These are phyloP conservation scores for Aureobasidium vineae DNA, from an alignment of 2,329 filamentous ascomycete genomes.

Conservation along the genomic window DNA sequence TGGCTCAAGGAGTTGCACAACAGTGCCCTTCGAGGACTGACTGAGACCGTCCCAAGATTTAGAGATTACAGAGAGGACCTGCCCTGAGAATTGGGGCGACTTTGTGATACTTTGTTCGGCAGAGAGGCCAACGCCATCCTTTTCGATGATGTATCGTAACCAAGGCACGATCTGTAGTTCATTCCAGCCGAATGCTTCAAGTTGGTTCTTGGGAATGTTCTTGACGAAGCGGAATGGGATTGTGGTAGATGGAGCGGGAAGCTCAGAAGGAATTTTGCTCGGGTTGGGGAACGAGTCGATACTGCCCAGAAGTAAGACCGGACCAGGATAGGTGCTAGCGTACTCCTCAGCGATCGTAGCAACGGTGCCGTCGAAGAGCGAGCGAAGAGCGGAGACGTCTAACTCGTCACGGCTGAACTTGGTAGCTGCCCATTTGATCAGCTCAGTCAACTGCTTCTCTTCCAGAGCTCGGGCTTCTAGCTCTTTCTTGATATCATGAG, in stretches of 20 bases:
- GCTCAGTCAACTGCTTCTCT: constrained; percentile 73
- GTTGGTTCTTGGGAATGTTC: constrained; percentile 61
- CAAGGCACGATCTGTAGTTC: constrained; percentile 82
- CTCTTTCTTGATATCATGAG: constrained; percentile 80
- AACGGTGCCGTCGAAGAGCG: constrained; percentile 77
- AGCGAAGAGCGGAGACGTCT: constrained; percentile 64
- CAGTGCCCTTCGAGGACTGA: constrained; percentile 61
- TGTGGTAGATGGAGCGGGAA: constrained; percentile 77
- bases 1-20: constrained; percentile 63
- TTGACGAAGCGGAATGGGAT: constrained; percentile 83
- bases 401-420: constrained; percentile 71
- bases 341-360: constrained; percentile 58
- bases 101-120: constrained; percentile 68
- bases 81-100: constrained; percentile 70
- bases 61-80: constrained; percentile 75
- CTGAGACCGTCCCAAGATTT: constrained; percentile 87
- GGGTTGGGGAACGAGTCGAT: constrained; percentile 73
- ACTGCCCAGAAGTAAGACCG: constrained; percentile 72
- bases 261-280: constrained; percentile 73
- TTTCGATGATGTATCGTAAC: constrained; percentile 76
- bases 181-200: constrained; percentile 82
- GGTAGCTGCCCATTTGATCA: constrained; percentile 78
- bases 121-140: constrained; percentile 58
- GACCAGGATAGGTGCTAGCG: constrained; percentile 57
- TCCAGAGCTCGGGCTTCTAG: constrained; percentile 78